Evolutionary conservation across 2,329 filamentous ascomycete species (phyloP).

Genomic region (Neurospora sp.): DNA sequence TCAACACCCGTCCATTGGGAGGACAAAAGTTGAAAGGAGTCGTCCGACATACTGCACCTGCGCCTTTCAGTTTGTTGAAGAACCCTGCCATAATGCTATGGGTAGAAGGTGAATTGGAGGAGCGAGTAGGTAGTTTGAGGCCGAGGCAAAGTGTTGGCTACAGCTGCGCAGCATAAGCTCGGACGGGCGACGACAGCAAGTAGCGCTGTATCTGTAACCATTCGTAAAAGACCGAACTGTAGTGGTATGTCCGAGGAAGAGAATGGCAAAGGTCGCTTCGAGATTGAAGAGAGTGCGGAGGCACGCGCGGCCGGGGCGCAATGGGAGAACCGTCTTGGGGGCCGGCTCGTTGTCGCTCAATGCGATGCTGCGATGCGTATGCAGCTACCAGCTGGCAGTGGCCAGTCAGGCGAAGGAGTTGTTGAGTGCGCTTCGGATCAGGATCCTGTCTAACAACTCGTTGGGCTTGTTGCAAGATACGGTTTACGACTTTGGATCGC

Average conservation of each 20-base stretch:
- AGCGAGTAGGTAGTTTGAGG: slow-evolving; percentile 11
- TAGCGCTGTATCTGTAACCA: neutral
- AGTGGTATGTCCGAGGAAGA: neutral
- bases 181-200: neutral
- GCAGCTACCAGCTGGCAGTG: neutral
- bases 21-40: neutral
- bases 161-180: slow-evolving; percentile 4
- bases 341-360: neutral
- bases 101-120: slow-evolving; percentile 9
- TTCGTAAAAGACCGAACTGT: slow-evolving; percentile 2
- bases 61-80: slow-evolving; percentile 48
- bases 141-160: slow-evolving; percentile 2
- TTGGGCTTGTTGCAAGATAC: neutral
- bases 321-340: neutral
- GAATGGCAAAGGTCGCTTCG: neutral
- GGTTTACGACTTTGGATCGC: neutral
- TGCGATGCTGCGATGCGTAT: neutral
- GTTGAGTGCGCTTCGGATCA: neutral
- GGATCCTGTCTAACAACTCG: neutral
- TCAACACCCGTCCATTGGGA: neutral
- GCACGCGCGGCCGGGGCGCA: neutral
- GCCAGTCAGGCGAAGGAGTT: neutral
- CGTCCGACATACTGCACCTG: slow-evolving; percentile 39
- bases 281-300: neutral
- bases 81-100: slow-evolving; percentile 41